A percentile compares a stretch with the other conserved stretches of the same genome.
These are phyloP conservation scores for Berberis vulgaris DNA, from an alignment of 164 flowering plant species.

Conservation along the genomic window DNA sequence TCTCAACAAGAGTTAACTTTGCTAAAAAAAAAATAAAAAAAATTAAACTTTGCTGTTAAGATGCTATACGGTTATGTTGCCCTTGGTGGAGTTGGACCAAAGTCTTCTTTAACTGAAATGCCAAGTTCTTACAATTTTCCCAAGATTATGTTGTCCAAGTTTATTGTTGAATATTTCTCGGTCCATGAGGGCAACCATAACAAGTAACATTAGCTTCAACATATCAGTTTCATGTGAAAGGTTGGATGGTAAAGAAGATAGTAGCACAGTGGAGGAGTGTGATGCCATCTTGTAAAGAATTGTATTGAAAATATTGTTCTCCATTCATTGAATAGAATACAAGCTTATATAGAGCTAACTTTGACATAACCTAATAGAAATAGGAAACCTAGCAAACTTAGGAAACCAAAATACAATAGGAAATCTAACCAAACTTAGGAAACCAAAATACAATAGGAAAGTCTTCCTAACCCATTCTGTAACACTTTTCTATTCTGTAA, in stretches of 20 bases:
- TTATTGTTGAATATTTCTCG: conserved; percentile 10
- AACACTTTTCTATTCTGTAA: no score
- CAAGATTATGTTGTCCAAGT: conserved; percentile 17
- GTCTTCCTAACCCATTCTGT: no score
- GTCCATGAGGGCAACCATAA: conserved; percentile 4
- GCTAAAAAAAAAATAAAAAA: no score
- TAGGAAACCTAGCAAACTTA: no score
- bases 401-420: no score
- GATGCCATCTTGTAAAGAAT: conserved; percentile 30
- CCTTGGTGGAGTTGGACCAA: conserved; percentile 23
- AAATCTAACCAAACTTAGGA: no score
- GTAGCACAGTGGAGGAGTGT: conserved; percentile 18
- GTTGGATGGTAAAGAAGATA: conserved; percentile 7
- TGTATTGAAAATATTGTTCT: no score
- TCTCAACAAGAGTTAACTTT: conserved; percentile 19
- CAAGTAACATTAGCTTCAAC: conserved; percentile 14
- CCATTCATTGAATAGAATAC: no score
- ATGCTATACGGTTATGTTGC: conserved; percentile 42
- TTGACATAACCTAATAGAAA: no score
- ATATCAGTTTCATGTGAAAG: conserved; percentile 23
- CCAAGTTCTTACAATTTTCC: conserved; percentile 15
- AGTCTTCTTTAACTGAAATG: conserved; percentile 27
- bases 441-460: no score
- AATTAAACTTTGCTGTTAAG: conserved; percentile 29
- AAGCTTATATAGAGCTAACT: no score